Conservation (phyloP, 1,139 yeast species). For the Pichia sp. region DNA sequence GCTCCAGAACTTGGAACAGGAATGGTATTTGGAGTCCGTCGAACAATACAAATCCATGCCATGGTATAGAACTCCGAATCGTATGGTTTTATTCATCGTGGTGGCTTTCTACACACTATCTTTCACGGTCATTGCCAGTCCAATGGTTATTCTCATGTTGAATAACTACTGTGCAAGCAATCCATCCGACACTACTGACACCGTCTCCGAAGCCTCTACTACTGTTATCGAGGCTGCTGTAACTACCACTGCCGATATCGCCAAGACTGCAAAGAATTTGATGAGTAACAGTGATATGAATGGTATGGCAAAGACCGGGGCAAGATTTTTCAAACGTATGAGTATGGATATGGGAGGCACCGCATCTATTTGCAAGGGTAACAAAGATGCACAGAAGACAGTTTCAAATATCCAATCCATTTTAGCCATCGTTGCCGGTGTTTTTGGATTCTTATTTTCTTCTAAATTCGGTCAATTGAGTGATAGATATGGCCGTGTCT, state of each 20-base stretch:
- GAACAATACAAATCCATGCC: background rate
- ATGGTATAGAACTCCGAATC: slow-evolving; percentile 3
- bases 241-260: no score
- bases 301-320: background rate
- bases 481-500: background rate
- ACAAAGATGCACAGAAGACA: background rate
- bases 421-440: background rate
- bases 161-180: background rate
- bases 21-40: background rate
- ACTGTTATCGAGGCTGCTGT: no score
- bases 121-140: background rate
- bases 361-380: background rate
- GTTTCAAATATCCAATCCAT: background rate
- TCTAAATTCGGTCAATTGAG: slow-evolving; percentile 1
- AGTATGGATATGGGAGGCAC: background rate
- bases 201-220: no score
- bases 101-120: background rate
- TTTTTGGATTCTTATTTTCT: slow-evolving; percentile 1
- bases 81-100: background rate
- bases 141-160: background rate
- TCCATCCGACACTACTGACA: background rate
- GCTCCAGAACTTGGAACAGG: background rate
- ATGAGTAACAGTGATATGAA: no score
- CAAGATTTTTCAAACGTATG: background rate
- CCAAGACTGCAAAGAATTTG: no score